A percentile compares a stretch with the other conserved stretches of the same genome.
Evolutionary conservation across 179 eudicot genomes (phyloP).

Genomic region (Actinidia polygama): DNA sequence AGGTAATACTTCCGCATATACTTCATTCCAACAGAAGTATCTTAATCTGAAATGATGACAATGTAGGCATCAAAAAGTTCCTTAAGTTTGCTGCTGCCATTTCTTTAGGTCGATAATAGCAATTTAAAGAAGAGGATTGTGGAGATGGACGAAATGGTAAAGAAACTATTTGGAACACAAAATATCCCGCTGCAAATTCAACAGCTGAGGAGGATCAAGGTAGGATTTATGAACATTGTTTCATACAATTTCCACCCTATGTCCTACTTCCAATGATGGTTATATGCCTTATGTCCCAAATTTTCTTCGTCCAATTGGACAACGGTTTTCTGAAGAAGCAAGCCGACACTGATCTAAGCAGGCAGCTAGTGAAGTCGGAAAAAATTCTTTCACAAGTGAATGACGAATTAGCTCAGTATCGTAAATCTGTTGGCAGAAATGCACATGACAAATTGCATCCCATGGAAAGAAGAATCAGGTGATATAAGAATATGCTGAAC

Average conservation of each 20-base stretch:
- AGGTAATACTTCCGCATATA: conserved; percentile 31
- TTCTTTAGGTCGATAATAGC: conserved; percentile 50
- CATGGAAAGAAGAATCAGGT: conserved; percentile 29
- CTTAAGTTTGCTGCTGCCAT: neutral
- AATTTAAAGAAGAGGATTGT: conserved; percentile 48
- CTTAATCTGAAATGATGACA: conserved; percentile 13
- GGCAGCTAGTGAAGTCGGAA: conserved; percentile 37
- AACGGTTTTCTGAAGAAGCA: conserved; percentile 21
- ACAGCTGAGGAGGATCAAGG: conserved; percentile 32
- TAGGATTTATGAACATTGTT: conserved; percentile 8
- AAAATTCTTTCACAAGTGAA: conserved; percentile 38
- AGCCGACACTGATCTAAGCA: conserved; percentile 29
- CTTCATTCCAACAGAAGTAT: neutral
- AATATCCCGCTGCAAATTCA: conserved; percentile 34
- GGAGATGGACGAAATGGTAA: conserved; percentile 59
- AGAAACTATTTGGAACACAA: conserved; percentile 40
- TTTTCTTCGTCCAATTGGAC: conserved; percentile 25
- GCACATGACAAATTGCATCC: conserved; percentile 12
- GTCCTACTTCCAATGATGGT: too few species aligned
- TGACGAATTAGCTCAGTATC: conserved; percentile 37
- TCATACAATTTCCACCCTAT: neutral
- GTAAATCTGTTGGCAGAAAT: conserved; percentile 27
- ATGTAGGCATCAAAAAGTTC: neutral
- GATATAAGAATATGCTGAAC: neutral
- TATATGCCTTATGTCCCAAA: neutral